phyloP scores from a whole-genome alignment of 2,329 filamentous ascomycete genomes.

The Colletotrichum chlorophyti region DNA sequence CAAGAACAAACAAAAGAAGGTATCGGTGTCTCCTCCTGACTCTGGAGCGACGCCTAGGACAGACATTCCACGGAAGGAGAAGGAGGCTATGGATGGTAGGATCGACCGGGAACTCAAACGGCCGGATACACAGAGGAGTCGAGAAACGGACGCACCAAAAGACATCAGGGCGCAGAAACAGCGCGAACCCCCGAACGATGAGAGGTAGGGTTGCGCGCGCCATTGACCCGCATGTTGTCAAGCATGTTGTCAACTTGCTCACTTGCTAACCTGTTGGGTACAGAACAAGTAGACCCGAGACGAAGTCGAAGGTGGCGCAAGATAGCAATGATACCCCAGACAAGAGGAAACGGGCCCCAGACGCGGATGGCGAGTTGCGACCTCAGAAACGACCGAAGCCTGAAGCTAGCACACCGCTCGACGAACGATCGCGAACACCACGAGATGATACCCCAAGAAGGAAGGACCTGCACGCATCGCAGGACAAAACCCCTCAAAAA shows the following conservation, averaged over 20 bases:
- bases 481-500: slow-evolving; percentile 37
- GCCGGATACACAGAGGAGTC: slow-evolving; percentile 33
- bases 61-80: slow-evolving; percentile 34
- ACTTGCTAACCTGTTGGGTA: neutral
- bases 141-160: slow-evolving; percentile 32
- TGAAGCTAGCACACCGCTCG: slow-evolving; percentile 41
- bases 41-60: slow-evolving; percentile 32
- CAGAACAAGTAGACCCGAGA: slow-evolving; percentile 17
- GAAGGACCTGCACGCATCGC: slow-evolving; percentile 36
- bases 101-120: slow-evolving; percentile 31
- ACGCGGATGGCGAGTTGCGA: slow-evolving; percentile 51
- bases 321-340: slow-evolving; percentile 42
- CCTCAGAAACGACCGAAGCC: slow-evolving; percentile 54
- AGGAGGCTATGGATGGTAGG: slow-evolving; percentile 23
- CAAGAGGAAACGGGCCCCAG: slow-evolving; percentile 53
- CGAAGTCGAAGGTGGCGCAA: slow-evolving; percentile 1
- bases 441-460: slow-evolving; percentile 42
- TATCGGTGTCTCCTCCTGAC: slow-evolving; percentile 26
- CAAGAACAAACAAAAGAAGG: slow-evolving; percentile 58
- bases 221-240: neutral
- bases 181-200: slow-evolving; percentile 37
- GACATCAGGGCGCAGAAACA: slow-evolving; percentile 40
- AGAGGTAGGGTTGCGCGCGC: slow-evolving; percentile 37
- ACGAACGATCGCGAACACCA: slow-evolving; percentile 39
- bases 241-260: no score